A percentile compares a stretch with the other conserved stretches of the same genome.
These are phyloP conservation scores for Acacia pycnantha DNA, from an alignment of 331 rosid genomes.

Conservation along the genomic window DNA sequence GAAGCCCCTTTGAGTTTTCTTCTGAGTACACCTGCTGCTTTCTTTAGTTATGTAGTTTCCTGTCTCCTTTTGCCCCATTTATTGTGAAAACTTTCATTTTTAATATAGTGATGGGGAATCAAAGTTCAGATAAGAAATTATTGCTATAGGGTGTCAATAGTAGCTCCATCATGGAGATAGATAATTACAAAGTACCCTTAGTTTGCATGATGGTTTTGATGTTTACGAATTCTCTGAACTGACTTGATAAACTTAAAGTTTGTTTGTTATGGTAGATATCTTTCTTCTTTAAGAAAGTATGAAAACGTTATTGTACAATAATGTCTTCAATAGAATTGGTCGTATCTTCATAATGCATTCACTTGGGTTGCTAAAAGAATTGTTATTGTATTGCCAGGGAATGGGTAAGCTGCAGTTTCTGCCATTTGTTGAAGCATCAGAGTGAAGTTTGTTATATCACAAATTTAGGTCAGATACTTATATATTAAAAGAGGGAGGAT, in stretches of 20 bases:
- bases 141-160: not conserved
- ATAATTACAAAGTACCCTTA: not conserved
- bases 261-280: not conserved
- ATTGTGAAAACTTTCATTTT: not conserved
- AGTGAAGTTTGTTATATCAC: slow-evolving; percentile 20
- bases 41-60: not conserved
- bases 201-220: not conserved
- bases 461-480: not conserved
- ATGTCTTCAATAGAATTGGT: not conserved
- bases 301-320: not conserved
- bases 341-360: not conserved
- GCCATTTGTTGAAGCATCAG: slow-evolving; percentile 22
- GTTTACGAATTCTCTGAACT: not conserved
- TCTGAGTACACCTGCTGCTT: not conserved
- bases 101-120: not conserved
- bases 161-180: not conserved
- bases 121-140: not conserved
- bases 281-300: not conserved
- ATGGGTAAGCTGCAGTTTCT: slow-evolving; percentile 23
- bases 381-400: slow-evolving; percentile 11
- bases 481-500: slow-evolving; percentile 2
- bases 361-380: not conserved
- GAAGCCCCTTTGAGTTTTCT: not conserved
- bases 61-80: not conserved
- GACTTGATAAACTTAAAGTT: not conserved